Percentiles rank a stretch among this genome's conserved stretches.
These are phyloP conservation scores for Magnusiomyces fungicola DNA, from an alignment of 1,139 yeast species.

Conservation along the genomic window DNA sequence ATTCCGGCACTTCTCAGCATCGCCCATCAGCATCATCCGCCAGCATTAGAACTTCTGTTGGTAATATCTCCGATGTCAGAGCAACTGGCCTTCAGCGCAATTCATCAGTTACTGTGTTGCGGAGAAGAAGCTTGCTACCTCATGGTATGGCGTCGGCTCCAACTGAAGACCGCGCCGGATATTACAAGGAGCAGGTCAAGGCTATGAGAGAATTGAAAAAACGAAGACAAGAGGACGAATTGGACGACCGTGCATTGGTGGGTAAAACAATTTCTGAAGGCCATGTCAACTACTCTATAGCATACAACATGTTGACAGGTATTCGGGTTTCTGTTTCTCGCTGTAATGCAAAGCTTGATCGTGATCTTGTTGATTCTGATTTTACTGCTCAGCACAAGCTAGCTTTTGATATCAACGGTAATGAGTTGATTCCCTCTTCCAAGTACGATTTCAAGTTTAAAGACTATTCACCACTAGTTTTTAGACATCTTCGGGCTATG, in stretches of 20 bases:
- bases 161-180: conserved; percentile 12
- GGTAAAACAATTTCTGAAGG: conserved; percentile 88
- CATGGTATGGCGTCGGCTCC: conserved; percentile 10
- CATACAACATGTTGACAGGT: conserved; percentile 96
- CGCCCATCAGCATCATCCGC: not conserved
- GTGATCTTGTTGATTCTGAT: conserved; percentile 61
- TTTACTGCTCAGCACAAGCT: conserved; percentile 67
- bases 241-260: conserved; percentile 59
- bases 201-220: conserved; percentile 35
- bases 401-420: conserved; percentile 82
- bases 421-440: conserved; percentile 84
- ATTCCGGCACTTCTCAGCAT: too few species aligned
- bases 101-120: conserved; percentile 12
- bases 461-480: conserved; percentile 93
- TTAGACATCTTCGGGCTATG: conserved; percentile 67
- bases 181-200: conserved; percentile 14
- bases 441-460: conserved; percentile 94
- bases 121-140: conserved; percentile 14
- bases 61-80: not conserved
- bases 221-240: conserved; percentile 39
- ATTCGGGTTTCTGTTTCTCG: conserved; percentile 91
- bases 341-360: conserved; percentile 74
- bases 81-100: conserved; percentile 10
- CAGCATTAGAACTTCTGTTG: not conserved
- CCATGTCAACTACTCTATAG: conserved; percentile 87